Conservation (phyloP, 2,329 filamentous ascomycete genomes). For the Mycosphaerella sp. region DNA sequence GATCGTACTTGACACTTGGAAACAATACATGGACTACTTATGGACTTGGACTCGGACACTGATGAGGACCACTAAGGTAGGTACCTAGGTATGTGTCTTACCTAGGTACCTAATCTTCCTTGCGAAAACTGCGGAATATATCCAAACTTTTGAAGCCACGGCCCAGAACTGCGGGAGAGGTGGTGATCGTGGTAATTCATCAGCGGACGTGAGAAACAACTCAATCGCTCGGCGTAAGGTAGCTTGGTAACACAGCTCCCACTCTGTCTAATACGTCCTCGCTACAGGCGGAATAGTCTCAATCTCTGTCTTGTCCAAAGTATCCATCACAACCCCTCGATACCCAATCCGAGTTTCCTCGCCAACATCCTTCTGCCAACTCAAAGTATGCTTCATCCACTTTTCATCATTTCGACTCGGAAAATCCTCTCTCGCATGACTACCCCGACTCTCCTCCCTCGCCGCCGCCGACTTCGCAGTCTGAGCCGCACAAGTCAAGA, state of each 20-base stretch:
- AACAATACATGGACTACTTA: too few species aligned
- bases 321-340: constrained; percentile 39
- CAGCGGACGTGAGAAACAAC: not conserved
- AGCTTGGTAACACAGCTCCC: too few species aligned
- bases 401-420: constrained; percentile 38
- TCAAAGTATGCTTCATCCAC: constrained; percentile 46
- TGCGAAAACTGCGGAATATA: not conserved
- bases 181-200: not conserved
- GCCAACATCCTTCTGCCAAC: constrained; percentile 39
- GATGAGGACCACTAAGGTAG: too few species aligned
- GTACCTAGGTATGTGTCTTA: too few species aligned
- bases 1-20: too few species aligned
- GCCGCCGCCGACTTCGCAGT: constrained; percentile 41
- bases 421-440: constrained; percentile 45
- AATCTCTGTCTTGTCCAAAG: constrained; percentile 43
- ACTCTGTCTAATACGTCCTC: constrained; percentile 25
- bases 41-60: too few species aligned
- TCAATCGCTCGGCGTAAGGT: too few species aligned
- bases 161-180: not conserved
- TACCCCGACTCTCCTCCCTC: constrained; percentile 42
- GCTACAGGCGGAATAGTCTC: constrained; percentile 28
- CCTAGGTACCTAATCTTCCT: not conserved
- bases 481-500: constrained; percentile 43
- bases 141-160: not conserved
- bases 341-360: constrained; percentile 39